A percentile compares a stretch with the other conserved stretches of the same genome.
Evolutionary conservation across 805 yeast species (phyloP).

Genomic region (Ogataea allantospora): DNA sequence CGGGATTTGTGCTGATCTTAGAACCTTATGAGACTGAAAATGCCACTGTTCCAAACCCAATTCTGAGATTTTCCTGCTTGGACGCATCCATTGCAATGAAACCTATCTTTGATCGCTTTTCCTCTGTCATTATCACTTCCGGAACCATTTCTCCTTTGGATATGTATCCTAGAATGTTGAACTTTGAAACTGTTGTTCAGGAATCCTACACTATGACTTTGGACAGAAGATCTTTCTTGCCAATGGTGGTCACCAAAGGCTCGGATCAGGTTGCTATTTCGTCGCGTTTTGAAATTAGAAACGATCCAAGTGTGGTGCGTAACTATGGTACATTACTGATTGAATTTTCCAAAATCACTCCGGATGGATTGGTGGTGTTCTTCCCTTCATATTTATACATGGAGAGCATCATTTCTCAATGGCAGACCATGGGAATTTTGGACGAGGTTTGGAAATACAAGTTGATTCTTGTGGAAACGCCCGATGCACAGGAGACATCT

Average conservation of each 20-base stretch:
- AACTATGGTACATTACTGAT: slow-evolving; percentile 91
- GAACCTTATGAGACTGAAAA: slow-evolving; percentile 96
- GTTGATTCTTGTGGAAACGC: slow-evolving; percentile 92
- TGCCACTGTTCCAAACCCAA: slow-evolving; percentile 94
- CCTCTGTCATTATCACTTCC: slow-evolving; percentile 90
- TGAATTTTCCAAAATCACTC: slow-evolving; percentile 92
- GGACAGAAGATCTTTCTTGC: slow-evolving; percentile 87
- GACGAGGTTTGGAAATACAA: slow-evolving; percentile 99
- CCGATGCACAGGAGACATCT: slow-evolving; percentile 98
- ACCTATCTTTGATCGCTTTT: slow-evolving; percentile 91
- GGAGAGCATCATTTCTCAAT: slow-evolving; percentile 97
- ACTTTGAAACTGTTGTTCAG: slow-evolving; percentile 89
- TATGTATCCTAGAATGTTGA: slow-evolving; percentile 97
- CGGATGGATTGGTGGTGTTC: slow-evolving; percentile 97
- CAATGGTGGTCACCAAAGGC: slow-evolving; percentile 95
- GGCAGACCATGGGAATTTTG: slow-evolving; percentile 98
- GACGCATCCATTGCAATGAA: slow-evolving; percentile 98
- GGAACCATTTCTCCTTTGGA: slow-evolving; percentile 98
- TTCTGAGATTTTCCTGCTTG: slow-evolving; percentile 85
- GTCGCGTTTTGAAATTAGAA: slow-evolving; percentile 93
- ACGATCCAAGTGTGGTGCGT: slow-evolving; percentile 96
- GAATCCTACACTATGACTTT: slow-evolving; percentile 96
- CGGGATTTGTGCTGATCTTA: slow-evolving; percentile 84
- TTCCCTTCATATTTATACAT: slow-evolving; percentile 95
- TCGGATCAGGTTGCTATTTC: slow-evolving; percentile 97